A percentile compares a stretch with the other conserved stretches of the same genome.
phyloP scores from a whole-genome alignment of 2,329 filamentous ascomycete genomes.

The Colletotrichum sp. region DNA sequence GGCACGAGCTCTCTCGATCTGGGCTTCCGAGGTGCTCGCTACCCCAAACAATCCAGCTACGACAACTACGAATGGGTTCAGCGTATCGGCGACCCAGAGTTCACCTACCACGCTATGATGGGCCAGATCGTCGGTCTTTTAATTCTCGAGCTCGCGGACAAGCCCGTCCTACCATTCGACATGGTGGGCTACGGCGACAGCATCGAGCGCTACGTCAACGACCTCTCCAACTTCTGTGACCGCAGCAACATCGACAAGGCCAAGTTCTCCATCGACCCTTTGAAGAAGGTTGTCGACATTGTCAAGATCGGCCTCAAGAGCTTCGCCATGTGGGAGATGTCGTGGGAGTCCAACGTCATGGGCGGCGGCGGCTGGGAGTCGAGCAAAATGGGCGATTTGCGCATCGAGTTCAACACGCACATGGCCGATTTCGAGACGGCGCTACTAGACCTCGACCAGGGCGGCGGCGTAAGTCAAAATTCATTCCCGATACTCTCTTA shows the following conservation, averaged over 20 bases:
- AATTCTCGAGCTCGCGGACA: constrained; percentile 84
- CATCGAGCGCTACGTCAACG: constrained; percentile 68
- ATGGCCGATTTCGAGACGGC: constrained; percentile 84
- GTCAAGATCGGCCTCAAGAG: constrained; percentile 64
- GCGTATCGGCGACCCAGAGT: constrained; percentile 79
- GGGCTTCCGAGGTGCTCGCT: constrained; percentile 70
- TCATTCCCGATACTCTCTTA: background rate
- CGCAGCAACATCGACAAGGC: constrained; percentile 55
- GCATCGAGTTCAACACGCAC: constrained; percentile 79
- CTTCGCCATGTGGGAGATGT: constrained; percentile 78
- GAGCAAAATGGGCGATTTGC: constrained; percentile 66
- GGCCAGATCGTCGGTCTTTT: constrained; percentile 82
- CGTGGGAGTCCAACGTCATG: constrained; percentile 78
- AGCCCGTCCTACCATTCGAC: constrained; percentile 83
- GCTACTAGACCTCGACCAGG: constrained; percentile 76
- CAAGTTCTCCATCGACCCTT: constrained; percentile 54
- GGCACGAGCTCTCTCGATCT: constrained; percentile 90
- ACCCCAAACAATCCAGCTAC: constrained; percentile 83
- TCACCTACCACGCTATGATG: constrained; percentile 79
- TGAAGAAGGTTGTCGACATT: constrained; percentile 67
- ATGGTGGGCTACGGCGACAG: constrained; percentile 73
- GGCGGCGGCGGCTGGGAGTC: constrained; percentile 79
- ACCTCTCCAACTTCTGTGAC: constrained; percentile 46
- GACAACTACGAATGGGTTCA: constrained; percentile 90
- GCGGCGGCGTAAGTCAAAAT: constrained; percentile 68